These are phyloP conservation scores for Primulina eburnea DNA, from an alignment of 257 asterid species.

Conservation along the genomic window DNA sequence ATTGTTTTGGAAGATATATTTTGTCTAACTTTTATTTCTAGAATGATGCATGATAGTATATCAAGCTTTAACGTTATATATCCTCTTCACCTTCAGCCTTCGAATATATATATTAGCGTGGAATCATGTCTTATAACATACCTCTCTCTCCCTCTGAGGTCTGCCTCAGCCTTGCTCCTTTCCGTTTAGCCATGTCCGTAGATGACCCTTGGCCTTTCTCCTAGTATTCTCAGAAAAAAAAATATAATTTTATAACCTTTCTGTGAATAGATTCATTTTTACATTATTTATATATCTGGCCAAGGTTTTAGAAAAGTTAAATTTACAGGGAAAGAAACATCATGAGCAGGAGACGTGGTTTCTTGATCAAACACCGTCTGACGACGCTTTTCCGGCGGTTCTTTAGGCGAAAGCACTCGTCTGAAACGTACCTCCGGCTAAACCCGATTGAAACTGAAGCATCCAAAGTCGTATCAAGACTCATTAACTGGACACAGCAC, in stretches of 20 bases:
- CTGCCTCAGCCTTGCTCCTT: constrained; percentile 49
- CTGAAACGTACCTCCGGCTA: constrained; percentile 33
- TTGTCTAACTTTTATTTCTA: too few species aligned
- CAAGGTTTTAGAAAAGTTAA: too few species aligned
- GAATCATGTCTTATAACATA: constrained; percentile 43
- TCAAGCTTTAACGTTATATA: too few species aligned
- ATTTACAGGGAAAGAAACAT: not conserved
- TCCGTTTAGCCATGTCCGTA: constrained; percentile 62
- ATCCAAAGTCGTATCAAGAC: constrained; percentile 30
- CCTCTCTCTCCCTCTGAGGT: constrained; percentile 54
- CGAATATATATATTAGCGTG: too few species aligned
- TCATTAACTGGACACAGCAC: constrained; percentile 48
- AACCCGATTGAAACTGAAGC: constrained; percentile 14
- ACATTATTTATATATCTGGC: too few species aligned
- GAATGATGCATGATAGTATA: too few species aligned
- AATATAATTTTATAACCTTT: not conserved
- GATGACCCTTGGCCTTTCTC: constrained; percentile 89
- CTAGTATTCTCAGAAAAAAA: constrained; percentile 5
- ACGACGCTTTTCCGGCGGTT: constrained; percentile 47
- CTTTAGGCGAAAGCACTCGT: constrained; percentile 32
- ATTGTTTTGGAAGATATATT: too few species aligned
- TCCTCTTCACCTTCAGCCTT: not conserved
- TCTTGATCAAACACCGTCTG: constrained; percentile 59
- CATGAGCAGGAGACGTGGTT: constrained; percentile 62
- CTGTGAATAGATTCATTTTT: not conserved